Percentiles rank a stretch among this genome's conserved stretches.
Evolutionary conservation across 805 yeast genomes (phyloP).

Genomic region (Starmerella stellata): DNA sequence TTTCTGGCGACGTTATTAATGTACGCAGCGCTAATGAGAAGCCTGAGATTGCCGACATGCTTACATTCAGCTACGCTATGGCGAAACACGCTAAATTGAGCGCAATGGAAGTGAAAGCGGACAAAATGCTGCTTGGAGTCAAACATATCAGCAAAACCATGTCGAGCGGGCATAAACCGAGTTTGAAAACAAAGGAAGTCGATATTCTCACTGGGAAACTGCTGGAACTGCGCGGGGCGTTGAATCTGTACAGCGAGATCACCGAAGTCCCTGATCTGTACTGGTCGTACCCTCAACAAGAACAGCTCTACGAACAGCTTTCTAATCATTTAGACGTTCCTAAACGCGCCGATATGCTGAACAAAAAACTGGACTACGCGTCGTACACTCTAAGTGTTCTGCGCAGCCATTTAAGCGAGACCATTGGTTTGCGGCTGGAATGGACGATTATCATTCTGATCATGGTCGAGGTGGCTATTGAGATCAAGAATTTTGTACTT

Average conservation of each 20-base stretch:
- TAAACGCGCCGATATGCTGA: conserved; percentile 61
- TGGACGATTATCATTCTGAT: conserved; percentile 77
- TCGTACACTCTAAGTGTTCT: conserved; percentile 74
- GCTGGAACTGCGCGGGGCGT: conserved; percentile 58
- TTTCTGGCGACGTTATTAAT: conserved; percentile 54
- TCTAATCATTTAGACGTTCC: conserved; percentile 56
- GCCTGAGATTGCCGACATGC: conserved; percentile 50
- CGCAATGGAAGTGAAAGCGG: conserved; percentile 55
- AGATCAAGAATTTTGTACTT: conserved; percentile 25
- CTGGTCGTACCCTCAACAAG: conserved; percentile 82
- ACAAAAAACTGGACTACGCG: conserved; percentile 74
- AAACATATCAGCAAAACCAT: conserved; percentile 46
- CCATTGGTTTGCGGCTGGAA: conserved; percentile 58
- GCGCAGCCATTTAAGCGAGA: conserved; percentile 55
- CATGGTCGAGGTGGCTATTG: conserved; percentile 71
- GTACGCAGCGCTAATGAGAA: conserved; percentile 34
- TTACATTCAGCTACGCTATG: conserved; percentile 76
- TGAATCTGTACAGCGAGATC: conserved; percentile 70
- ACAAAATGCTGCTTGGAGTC: conserved; percentile 45
- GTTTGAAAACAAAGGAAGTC: conserved; percentile 34
- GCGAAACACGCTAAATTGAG: conserved; percentile 76
- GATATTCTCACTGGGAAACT: conserved; percentile 55
- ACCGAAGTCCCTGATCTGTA: conserved; percentile 85
- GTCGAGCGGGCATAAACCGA: conserved; percentile 39
- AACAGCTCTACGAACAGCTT: conserved; percentile 51